phyloP scores from a whole-genome alignment of 2,329 filamentous ascomycete genomes.

The Scolecobasidium constrictum region DNA sequence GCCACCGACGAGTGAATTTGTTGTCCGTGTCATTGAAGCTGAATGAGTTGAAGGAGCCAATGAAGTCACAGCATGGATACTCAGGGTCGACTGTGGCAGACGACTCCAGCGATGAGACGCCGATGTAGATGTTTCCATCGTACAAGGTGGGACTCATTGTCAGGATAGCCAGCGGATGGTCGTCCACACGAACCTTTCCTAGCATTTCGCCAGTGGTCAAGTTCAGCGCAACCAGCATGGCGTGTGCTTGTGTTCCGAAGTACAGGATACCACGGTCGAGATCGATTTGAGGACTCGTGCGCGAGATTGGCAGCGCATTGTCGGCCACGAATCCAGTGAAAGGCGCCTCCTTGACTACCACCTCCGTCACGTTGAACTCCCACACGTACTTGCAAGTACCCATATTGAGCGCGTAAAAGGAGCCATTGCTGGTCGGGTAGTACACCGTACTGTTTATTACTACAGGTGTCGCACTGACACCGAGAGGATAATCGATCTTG shows the following conservation, averaged over 20 bases:
- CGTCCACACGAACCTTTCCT: slow-evolving; percentile 15
- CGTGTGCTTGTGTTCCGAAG: slow-evolving; percentile 18
- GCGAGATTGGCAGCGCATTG: slow-evolving; percentile 7
- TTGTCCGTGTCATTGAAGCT: slow-evolving; percentile 11
- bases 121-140: slow-evolving; percentile 19
- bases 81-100: slow-evolving; percentile 6
- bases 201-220: slow-evolving; percentile 15
- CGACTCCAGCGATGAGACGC: slow-evolving; percentile 20
- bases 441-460: slow-evolving; percentile 15
- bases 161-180: slow-evolving; percentile 18
- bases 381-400: slow-evolving; percentile 17
- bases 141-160: slow-evolving; percentile 20
- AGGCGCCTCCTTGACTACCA: slow-evolving; percentile 14
- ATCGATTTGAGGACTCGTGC: slow-evolving; percentile 13
- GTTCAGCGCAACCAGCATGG: slow-evolving; percentile 20
- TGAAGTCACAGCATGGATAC: slow-evolving; percentile 22
- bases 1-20: slow-evolving; percentile 16
- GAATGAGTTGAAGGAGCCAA: slow-evolving; percentile 15
- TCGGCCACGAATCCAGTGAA: slow-evolving; percentile 11
- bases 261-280: slow-evolving; percentile 18
- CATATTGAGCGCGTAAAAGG: slow-evolving; percentile 22
- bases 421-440: slow-evolving; percentile 22
- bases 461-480: slow-evolving; percentile 12
- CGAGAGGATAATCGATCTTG: background rate
- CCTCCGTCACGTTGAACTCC: slow-evolving; percentile 19